Evolutionary conservation across 2,329 filamentous ascomycete genomes (phyloP), one percentile per base, ranked within the genome.

Genomic region (Hymenoscyphus albidus): DNA sequence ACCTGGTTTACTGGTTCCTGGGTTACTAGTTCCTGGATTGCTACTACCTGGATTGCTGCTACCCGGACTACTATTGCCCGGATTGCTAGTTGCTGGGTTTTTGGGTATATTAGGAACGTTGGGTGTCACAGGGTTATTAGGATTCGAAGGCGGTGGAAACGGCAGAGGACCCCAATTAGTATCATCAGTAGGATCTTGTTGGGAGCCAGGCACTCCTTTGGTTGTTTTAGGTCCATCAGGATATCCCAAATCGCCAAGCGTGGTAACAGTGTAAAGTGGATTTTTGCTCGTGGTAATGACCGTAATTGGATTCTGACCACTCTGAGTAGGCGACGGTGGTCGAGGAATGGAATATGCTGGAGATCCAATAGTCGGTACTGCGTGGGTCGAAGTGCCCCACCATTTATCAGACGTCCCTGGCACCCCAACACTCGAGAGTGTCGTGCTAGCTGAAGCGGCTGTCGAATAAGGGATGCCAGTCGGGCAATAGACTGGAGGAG

Each of bases 261-360:
- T 67, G 1, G 71, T 73, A 13, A 58, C 66, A 7, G 61, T 38
- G 22, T 68, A 69, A 18, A 64, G 55, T 5, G 68, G 67, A 48
- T 72, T 71, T 54, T 73, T 73, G 31, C 63, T 64, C 14, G 71
- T 73, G 7, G 66, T 69, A 12, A 72, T 67, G 4, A 69, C 65
- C 13, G 71, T 72, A 2, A 67, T 59, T 61, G 44, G n/a, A 6
- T 7, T 13, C 57, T 40, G 62, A 1, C 39, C 6, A 42, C 16
- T 14, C 12, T 13, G 12, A 1, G 32, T 31, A 4, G 62, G 10
- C n/a, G 10, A 5, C 14, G 56, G 39, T 22, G 61, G 38, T 54
- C 27, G 48, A 54, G 10, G 5, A 3, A 13, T 13, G 16, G 16
- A n/a, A 54, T 12, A 5, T 54, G n/a, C 18, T 12, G 13, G 40